These are phyloP conservation scores for Ustilago trichophora DNA, from an alignment of 1,284 basidiomycete species.

Conservation along the genomic window DNA sequence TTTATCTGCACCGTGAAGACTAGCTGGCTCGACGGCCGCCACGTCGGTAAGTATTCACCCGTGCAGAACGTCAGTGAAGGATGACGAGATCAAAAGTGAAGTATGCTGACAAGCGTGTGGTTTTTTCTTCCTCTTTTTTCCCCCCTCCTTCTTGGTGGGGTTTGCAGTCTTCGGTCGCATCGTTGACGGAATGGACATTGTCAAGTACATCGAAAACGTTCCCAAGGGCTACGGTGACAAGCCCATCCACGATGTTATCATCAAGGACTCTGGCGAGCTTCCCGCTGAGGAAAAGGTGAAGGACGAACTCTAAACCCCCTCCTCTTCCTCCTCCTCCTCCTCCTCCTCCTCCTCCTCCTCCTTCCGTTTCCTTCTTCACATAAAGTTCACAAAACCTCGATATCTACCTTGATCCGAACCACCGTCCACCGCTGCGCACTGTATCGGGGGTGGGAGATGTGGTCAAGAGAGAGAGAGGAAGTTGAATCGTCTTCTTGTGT, in stretches of 20 bases:
- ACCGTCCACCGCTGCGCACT: too few species aligned
- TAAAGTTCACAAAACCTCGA: too few species aligned
- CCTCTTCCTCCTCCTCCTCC: neutral
- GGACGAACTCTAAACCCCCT: conserved; percentile 56
- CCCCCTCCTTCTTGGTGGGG: too few species aligned
- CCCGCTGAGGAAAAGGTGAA: conserved; percentile 39
- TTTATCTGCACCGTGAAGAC: conserved; percentile 65
- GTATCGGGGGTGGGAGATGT: too few species aligned
- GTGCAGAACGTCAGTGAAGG: too few species aligned
- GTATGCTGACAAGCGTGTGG: too few species aligned
- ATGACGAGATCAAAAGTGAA: too few species aligned
- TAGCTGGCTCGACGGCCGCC: conserved; percentile 57
- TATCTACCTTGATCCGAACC: neutral
- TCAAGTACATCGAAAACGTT: conserved; percentile 61
- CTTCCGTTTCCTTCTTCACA: neutral
- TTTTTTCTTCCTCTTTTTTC: too few species aligned
- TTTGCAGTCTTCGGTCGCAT: conserved; percentile 65
- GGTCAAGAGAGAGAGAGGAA: too few species aligned
- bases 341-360: neutral
- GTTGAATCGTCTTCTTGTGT: too few species aligned
- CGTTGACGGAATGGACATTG: conserved; percentile 59
- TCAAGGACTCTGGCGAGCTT: conserved; percentile 60
- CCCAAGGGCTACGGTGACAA: conserved; percentile 55
- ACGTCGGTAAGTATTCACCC: conserved; percentile 46
- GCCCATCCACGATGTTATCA: conserved; percentile 50